Evolutionary conservation across 768 basidiomycete species (phyloP).

Genomic region (Tubosaeta sp.): DNA sequence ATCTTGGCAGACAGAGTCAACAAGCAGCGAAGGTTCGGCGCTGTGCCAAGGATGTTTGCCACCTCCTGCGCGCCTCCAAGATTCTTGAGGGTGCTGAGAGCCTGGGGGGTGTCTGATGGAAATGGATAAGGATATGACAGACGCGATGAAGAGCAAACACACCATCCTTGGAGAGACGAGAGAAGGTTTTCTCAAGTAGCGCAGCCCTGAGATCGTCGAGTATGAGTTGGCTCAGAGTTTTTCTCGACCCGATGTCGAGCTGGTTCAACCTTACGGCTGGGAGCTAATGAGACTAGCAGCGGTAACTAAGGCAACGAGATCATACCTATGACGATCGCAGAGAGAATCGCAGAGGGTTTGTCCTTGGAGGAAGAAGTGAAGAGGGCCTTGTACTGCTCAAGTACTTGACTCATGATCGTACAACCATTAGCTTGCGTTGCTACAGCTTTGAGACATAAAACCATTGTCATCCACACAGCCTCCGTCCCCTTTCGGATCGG

Average conservation of each 20-base stretch:
- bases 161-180: conserved; percentile 57
- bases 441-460: neutral
- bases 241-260: conserved; percentile 41
- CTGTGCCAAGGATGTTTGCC: conserved; percentile 54
- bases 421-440: neutral
- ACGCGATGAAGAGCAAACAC: conserved; percentile 10
- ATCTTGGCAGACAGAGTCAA: conserved; percentile 47
- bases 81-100: conserved; percentile 68
- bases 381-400: conserved; percentile 19
- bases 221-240: conserved; percentile 52
- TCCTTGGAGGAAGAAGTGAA: conserved; percentile 6
- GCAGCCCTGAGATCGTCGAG: conserved; percentile 53
- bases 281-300: conserved; percentile 5
- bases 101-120: conserved; percentile 57
- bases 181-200: conserved; percentile 35
- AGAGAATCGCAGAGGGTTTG: conserved; percentile 7
- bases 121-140: conserved; percentile 1
- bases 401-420: conserved; percentile 12
- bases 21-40: conserved; percentile 54
- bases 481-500: conserved; percentile 1
- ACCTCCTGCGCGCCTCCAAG: conserved; percentile 69
- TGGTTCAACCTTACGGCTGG: conserved; percentile 14
- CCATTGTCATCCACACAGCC: conserved; percentile 14
- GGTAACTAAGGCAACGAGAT: conserved; percentile 4
- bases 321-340: conserved; percentile 15